Evolutionary conservation across 2,329 filamentous ascomycete species (phyloP), one percentile per base, ranked within the genome.

Genomic region (Fusarium nodosum): DNA sequence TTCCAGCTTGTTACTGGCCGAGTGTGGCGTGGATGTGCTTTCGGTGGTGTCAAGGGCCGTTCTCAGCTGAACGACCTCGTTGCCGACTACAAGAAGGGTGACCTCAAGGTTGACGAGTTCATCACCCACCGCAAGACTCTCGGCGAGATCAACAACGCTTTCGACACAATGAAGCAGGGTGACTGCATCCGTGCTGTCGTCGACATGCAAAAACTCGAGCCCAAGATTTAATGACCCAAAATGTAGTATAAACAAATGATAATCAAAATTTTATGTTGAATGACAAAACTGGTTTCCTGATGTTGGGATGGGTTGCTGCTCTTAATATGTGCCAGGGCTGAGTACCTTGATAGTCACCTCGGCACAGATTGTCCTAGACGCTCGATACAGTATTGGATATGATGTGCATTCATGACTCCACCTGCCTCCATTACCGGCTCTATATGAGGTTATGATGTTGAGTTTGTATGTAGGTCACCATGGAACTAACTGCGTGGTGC

Each of bases 1-100:
- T 99, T 99, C 91, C 96, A 98, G 86, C 90, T 99, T 68, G 96
- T 99, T 74, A 99, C 96, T 45, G 96, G 96, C 65, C 94, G 96
- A 79, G 92, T 97, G 65, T 99, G 96, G 96, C 97, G 93, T 84
- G 96, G 96, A 56, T 98, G 95, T 79, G 96, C 96, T 20, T 99
- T 99, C 77, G 96, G 96, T 74, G 96, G 96, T 75, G 94, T 99
- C 87, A 99, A 98, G 87, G 96, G 96, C 74, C 94, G 96, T 77
- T 91, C 92, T 34, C 96, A 99, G 84, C 89, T 99, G 71, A 91
- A 92, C 48, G 90, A 87, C 62, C 90, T 99, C 41, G 94, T 99
- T 26, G 84, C 89, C 72, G 95, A 98, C 82, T 99, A 99, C 84
- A 86, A 97, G 80, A 87, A 87, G 55, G 94, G 94, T 75, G 88